Base-by-base conservation (phyloP, 768 basidiomycete genomes). In the Mycena epipterygia region DNA sequence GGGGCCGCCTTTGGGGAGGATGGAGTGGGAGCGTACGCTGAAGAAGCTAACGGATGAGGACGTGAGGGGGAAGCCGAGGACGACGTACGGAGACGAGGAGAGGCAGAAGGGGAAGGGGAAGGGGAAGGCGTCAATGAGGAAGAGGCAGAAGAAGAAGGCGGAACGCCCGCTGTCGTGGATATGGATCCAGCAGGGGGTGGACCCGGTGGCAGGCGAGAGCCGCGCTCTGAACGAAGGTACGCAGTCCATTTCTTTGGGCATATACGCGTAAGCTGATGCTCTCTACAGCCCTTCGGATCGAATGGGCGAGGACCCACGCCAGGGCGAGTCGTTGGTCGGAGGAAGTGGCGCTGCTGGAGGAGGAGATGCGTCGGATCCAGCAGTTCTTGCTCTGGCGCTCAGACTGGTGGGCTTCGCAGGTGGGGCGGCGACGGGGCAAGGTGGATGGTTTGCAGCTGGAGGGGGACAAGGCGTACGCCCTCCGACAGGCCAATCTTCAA, bases 311-410 rank as follows among this genome's bases (percentile, higher is more conserved):
- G 59, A 21, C 75, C 0, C 71, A 67, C 6, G 76, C 77, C 3
- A 57, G 76, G 13, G 58, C 67, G 5, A 30, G 60, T 48, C 63
- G 75, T 4, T 79, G 77, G 77, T 14, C 27, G 3, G 77, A 79
- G 37, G 78, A 79, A 55, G 60, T 75, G 6, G 62, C 67, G n/a
- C 70, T 78, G 4, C 53, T 78, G n/a, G 62, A 74, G 52, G 76
- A 76, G 57, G 79, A 80, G 70, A 79, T 79, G 78, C 46, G 73
- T 0, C 72, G 77, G 0, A 65, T 75, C 7, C 11, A 66, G 12
- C 59, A 29, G 23, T 81, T 71, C 60, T 66, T 77, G 8, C 30
- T 17, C 7, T 76, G 74, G 75, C 58, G 70, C 3, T 29, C 66
- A 17, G 42, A 52, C 19, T 62, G 62, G 65, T 70, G 72, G 74